phyloP scores from a whole-genome alignment of 441 rosid genomes.

The Adansonia madagascariensis region DNA sequence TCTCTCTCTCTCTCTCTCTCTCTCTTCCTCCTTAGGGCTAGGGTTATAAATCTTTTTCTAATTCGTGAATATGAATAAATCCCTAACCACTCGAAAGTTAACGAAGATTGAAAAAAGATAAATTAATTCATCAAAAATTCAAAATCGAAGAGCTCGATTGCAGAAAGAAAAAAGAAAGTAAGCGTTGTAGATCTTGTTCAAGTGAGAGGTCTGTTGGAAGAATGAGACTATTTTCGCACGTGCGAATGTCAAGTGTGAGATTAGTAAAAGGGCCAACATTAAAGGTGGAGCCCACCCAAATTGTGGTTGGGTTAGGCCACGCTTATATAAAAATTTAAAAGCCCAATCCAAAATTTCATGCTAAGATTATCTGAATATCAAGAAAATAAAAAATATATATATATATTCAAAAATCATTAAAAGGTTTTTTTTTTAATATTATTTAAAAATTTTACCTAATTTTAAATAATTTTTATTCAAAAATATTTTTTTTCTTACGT shows the following conservation, averaged over 20 bases:
- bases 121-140: not conserved
- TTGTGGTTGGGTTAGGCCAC: not conserved
- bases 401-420: not conserved
- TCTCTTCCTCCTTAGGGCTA: not conserved
- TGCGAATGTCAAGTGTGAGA: slow-evolving; percentile 10
- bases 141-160: slow-evolving; percentile 9
- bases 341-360: not conserved
- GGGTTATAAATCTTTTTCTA: not conserved
- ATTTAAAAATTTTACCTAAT: too few species aligned
- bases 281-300: not conserved
- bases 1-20: slow-evolving; percentile 16
- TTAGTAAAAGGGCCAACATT: not conserved
- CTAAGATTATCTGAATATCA: not conserved
- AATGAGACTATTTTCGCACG: slow-evolving; percentile 5
- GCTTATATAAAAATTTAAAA: not conserved
- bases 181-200: slow-evolving; percentile 17
- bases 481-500: not conserved
- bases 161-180: not conserved
- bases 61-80: slow-evolving; percentile 11
- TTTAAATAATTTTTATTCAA: not conserved
- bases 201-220: slow-evolving; percentile 17
- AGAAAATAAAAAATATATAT: not conserved
- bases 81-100: not conserved
- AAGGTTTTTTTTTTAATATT: not conserved
- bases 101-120: not conserved